Evolutionary conservation across 2,329 filamentous ascomycete species (phyloP).

Genomic region (Lizonia empirigonia): DNA sequence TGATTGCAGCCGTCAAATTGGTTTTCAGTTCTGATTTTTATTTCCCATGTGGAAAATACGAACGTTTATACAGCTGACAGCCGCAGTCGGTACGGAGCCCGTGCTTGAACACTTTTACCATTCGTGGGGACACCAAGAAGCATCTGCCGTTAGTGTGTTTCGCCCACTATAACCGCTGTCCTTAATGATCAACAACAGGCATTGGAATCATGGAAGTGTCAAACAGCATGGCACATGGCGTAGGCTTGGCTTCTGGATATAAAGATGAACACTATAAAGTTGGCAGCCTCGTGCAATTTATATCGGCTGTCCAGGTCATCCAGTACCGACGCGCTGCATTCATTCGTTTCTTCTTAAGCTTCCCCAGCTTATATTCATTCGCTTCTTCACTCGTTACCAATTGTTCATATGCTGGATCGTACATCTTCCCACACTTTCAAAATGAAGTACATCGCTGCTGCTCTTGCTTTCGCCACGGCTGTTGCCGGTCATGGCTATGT

Average conservation of each 20-base stretch:
- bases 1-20: not conserved
- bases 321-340: slow-evolving; percentile 26
- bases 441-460: slow-evolving; percentile 43
- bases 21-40: not conserved
- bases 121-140: slow-evolving; percentile 4
- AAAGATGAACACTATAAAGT: slow-evolving; percentile 29
- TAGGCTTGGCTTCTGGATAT: slow-evolving; percentile 25
- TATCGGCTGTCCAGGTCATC: slow-evolving; percentile 23
- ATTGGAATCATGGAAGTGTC: slow-evolving; percentile 28
- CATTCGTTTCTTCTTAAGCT: slow-evolving; percentile 23
- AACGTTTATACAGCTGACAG: not conserved
- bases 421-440: slow-evolving; percentile 16
- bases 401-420: slow-evolving; percentile 15
- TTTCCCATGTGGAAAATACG: not conserved
- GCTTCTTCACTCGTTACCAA: slow-evolving; percentile 14
- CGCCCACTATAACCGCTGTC: slow-evolving; percentile 39
- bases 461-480: slow-evolving; percentile 35
- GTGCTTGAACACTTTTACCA: not conserved
- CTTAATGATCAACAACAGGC: slow-evolving; percentile 34
- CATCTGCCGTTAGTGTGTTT: slow-evolving; percentile 32
- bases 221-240: slow-evolving; percentile 23
- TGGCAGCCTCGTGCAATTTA: slow-evolving; percentile 24
- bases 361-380: slow-evolving; percentile 20
- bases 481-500: slow-evolving; percentile 46
- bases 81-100: slow-evolving; percentile 5